Evolutionary conservation across 495 filamentous ascomycete genomes (phyloP), one percentile per base, ranked within the genome.

Genomic region (Penicillium tannophilum): DNA sequence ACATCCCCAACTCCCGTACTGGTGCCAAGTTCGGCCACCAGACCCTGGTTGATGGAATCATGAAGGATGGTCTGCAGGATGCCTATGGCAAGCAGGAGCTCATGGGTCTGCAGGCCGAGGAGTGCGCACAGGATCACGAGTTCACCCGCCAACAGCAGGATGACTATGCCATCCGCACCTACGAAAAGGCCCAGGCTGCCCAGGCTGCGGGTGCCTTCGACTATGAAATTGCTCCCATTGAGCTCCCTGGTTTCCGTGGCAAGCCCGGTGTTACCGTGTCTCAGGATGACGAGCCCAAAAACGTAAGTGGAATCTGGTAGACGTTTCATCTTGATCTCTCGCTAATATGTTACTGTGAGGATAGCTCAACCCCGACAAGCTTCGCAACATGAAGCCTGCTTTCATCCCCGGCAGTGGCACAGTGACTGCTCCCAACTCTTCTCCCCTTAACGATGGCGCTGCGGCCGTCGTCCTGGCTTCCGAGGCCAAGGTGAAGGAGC

Each of bases 351-450:
- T 51, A 53, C 58, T 59, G 53, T 16, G 49, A 52, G 2, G 45
- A 31, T 63, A 88, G 82, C 90, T 98, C 62, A 98, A 98, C 79
- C 84, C 89, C 60, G 88, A 93, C 52, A 97, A 97, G 77, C 86
- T 97, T 16, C 88, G 86, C 71, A 77, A 84, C 45, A 89, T 96
- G 65, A 89, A 89, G 69, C 90, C 94, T 49, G 89, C 87, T 39
- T 98, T 98, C 81, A 85, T 89, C 60, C 84, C 92, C 48, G 86
- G 84, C 43, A 72, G 74, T 36, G 93, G 93, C 59, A 97, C 92
- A 54, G 91, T 98, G 57, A 98, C 94, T 10, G 91, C 94, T n/a
- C 92, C 94, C 55, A 98, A 98, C 77, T 95, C 94, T 11, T 93
- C 93, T 1, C 94, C 94, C 24, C 82, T 98, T 65, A 96, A 93